phyloP scores from a whole-genome alignment of 371 early-diverging fungal species.

The Batkoa obscura region DNA sequence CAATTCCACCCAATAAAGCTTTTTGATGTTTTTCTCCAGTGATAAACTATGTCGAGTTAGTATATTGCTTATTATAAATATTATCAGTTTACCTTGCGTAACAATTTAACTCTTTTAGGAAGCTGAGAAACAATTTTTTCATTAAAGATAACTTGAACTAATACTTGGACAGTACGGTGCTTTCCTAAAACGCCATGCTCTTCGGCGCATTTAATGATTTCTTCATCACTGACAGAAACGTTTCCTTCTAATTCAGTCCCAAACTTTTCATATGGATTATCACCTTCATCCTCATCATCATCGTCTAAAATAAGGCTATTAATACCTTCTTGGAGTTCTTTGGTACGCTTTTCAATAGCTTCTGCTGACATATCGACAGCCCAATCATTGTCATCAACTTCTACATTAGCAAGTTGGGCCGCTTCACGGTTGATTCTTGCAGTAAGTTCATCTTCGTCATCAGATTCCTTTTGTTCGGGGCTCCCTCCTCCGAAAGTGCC shows the following conservation, averaged over 20 bases:
- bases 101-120: slow-evolving; percentile 37
- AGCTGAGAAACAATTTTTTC: slow-evolving; percentile 37
- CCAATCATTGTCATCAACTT: slow-evolving; percentile 66
- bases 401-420: slow-evolving; percentile 27
- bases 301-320: slow-evolving; percentile 23
- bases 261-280: slow-evolving; percentile 46
- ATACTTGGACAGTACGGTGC: slow-evolving; percentile 48
- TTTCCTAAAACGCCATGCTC: slow-evolving; percentile 58
- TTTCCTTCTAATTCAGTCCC: slow-evolving; percentile 41
- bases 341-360: slow-evolving; percentile 58
- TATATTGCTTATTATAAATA: background rate
- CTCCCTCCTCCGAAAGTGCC: slow-evolving; percentile 13
- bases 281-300: slow-evolving; percentile 40
- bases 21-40: slow-evolving; percentile 67
- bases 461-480: slow-evolving; percentile 16
- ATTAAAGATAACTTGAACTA: slow-evolving; percentile 52
- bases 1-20: slow-evolving; percentile 79
- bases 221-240: slow-evolving; percentile 31
- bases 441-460: slow-evolving; percentile 47
- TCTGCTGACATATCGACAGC: slow-evolving; percentile 59
- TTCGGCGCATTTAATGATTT: slow-evolving; percentile 52
- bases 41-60: slow-evolving; percentile 25
- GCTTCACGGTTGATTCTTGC: slow-evolving; percentile 52
- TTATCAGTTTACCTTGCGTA: slow-evolving; percentile 19
- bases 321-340: slow-evolving; percentile 26